Evolutionary conservation across 2,329 filamentous ascomycete species (phyloP).

Genomic region (Zymoseptoria tritici): DNA sequence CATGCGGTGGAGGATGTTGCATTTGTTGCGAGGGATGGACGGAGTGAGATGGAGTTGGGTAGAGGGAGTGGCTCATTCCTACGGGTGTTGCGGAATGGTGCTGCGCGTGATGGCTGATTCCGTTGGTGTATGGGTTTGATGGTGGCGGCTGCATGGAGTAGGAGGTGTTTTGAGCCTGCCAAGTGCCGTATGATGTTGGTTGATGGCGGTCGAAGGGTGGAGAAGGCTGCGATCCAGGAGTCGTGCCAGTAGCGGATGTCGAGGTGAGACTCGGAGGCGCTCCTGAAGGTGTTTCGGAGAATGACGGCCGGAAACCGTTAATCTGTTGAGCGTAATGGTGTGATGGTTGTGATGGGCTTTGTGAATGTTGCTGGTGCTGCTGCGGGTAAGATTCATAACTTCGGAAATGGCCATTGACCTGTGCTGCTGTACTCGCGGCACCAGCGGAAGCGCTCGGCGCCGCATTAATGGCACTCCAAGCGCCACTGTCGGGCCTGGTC

Average conservation of each 20-base stretch:
- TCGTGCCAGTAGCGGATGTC: slow-evolving; percentile 8
- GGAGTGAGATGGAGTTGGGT: slow-evolving; percentile 8
- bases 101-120: slow-evolving; percentile 6
- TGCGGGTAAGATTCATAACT: slow-evolving; percentile 24
- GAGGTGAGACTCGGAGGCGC: slow-evolving; percentile 22
- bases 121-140: slow-evolving; percentile 16
- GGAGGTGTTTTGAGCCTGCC: slow-evolving; percentile 16
- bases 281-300: slow-evolving; percentile 15
- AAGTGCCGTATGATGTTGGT: slow-evolving; percentile 12
- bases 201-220: slow-evolving; percentile 16
- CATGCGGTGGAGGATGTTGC: slow-evolving; percentile 3
- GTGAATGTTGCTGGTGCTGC: slow-evolving; percentile 8
- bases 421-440: slow-evolving; percentile 16
- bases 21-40: slow-evolving; percentile 3
- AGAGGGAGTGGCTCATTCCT: slow-evolving; percentile 3
- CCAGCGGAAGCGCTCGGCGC: slow-evolving; percentile 18
- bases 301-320: slow-evolving; percentile 23
- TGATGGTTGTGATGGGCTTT: slow-evolving; percentile 7
- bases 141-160: slow-evolving; percentile 20
- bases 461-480: slow-evolving; percentile 36
- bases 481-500: slow-evolving; percentile 24
- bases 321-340: slow-evolving; percentile 13
- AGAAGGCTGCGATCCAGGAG: slow-evolving; percentile 22
- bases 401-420: slow-evolving; percentile 21
- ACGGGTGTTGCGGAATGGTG: slow-evolving; percentile 7